Base-by-base conservation (phyloP, 75 land plant genomes). In the Isoetes taiwanensis region DNA sequence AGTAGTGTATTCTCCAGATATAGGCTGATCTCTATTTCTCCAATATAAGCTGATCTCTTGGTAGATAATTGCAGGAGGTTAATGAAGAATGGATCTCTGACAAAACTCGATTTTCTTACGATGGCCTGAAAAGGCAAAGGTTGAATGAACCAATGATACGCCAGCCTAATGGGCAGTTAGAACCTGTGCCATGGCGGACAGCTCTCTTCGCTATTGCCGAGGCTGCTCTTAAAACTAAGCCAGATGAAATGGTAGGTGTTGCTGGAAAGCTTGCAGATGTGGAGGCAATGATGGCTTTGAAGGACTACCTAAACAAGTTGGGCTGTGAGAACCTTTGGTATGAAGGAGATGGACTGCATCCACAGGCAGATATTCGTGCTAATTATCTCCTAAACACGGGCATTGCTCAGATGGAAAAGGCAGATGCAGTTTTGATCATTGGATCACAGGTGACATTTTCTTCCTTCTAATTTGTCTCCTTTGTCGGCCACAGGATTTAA, bases 11-110 rank as follows among this genome's bases (percentile, higher is more conserved):
- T n/a, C n/a, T n/a, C n/a, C n/a, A n/a, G n/a, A n/a, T n/a, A n/a
- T n/a, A n/a, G n/a, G n/a, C n/a, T n/a, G n/a, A n/a, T n/a, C n/a
- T n/a, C n/a, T n/a, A n/a, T n/a, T n/a, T n/a, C n/a, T n/a, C n/a
- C n/a, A n/a, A n/a, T n/a, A n/a, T n/a, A n/a, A n/a, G n/a, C 34
- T 21, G 11, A 58, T 5, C 30, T 2, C 10, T 12, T 32, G 62
- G 9, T 28, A 19, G 32, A 59, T 17, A 54, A 43, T 25, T 82
- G 54, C 77, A 91, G 97, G 98, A 93, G 52, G 78, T 93, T 6
- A 93, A 93, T 74, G 98, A 93, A 54, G 98, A 93, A 69, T 93
- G 98, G 98, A 79, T 93, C 43, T 88, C 96, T 43, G 98, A 93
- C 66, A 93, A 93, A 34, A 78, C 98, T 27, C 82, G 98, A 48